phyloP scores from a whole-genome alignment of 495 filamentous ascomycete genomes.

The Penicillium taxi region DNA sequence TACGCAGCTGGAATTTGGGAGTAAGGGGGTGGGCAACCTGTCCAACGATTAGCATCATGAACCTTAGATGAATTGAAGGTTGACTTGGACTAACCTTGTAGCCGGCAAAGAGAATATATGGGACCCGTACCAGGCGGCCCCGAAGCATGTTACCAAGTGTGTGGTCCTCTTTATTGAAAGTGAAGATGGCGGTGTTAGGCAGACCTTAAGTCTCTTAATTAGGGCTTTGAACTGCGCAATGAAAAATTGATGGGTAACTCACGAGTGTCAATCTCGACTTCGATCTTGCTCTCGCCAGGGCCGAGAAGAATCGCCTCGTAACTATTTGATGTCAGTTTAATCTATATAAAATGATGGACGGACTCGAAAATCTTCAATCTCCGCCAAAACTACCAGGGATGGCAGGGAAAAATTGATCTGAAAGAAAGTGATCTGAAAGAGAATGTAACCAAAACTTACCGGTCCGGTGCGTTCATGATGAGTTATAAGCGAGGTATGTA shows the following conservation, averaged over 20 bases:
- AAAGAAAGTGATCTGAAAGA: neutral
- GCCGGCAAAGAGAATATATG: constrained; percentile 73
- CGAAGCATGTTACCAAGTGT: constrained; percentile 86
- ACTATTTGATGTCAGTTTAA: constrained; percentile 34
- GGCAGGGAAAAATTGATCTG: neutral
- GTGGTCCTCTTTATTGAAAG: constrained; percentile 94
- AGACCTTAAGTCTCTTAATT: constrained; percentile 48
- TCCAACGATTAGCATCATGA: constrained; percentile 6
- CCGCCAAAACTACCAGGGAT: neutral
- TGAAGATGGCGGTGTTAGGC: constrained; percentile 78
- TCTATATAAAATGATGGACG: neutral
- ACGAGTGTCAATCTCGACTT: constrained; percentile 79
- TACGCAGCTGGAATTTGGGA: constrained; percentile 74
- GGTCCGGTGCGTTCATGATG: constrained; percentile 64
- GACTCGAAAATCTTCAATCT: neutral
- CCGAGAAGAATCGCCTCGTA: constrained; percentile 85
- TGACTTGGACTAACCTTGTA: constrained; percentile 73
- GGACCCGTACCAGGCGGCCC: constrained; percentile 67
- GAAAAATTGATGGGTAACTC: constrained; percentile 24
- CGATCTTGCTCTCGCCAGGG: constrained; percentile 87
- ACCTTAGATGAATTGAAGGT: neutral
- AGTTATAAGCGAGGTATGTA: neutral
- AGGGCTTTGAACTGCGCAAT: neutral
- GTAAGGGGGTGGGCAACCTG: constrained; percentile 79
- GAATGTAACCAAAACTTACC: no score